A percentile compares a stretch with the other conserved stretches of the same genome.
These are phyloP conservation scores for Didymella pinodella DNA, from an alignment of 2,329 filamentous ascomycete species.

Conservation along the genomic window DNA sequence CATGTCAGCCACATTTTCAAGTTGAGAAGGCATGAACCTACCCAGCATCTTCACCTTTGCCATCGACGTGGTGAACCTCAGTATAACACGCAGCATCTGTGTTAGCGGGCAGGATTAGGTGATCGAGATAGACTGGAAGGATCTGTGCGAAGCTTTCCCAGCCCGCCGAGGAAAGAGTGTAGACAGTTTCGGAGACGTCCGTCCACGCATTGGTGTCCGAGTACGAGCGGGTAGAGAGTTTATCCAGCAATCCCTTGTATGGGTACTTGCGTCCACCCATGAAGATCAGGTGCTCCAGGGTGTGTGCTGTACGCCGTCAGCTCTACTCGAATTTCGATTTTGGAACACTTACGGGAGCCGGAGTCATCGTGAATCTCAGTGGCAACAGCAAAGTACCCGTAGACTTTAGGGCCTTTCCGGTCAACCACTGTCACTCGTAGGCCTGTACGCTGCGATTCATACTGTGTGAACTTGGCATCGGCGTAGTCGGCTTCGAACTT, in stretches of 20 bases:
- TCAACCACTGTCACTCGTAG: constrained; percentile 95
- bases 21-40: constrained; percentile 18
- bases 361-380: constrained; percentile 99
- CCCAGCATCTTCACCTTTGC: constrained; percentile 88
- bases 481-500: constrained; percentile 91
- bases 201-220: constrained; percentile 98
- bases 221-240: constrained; percentile 90
- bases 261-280: constrained; percentile 88
- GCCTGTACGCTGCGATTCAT: constrained; percentile 92
- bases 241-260: constrained; percentile 95
- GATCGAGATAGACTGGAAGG: constrained; percentile 91
- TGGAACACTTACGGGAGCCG: constrained; percentile 67
- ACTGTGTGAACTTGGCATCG: constrained; percentile 86
- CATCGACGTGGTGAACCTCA: constrained; percentile 95
- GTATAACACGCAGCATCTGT: constrained; percentile 94
- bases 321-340: background rate
- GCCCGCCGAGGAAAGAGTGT: constrained; percentile 91
- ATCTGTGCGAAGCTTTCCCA: constrained; percentile 98
- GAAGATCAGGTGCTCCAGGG: constrained; percentile 62
- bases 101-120: constrained; percentile 87
- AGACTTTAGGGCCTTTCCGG: constrained; percentile 85
- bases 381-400: constrained; percentile 92
- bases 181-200: constrained; percentile 93
- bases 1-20: constrained; percentile 19
- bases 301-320: constrained; percentile 52